Base-by-base conservation (phyloP, 148 eudicot genomes). In the Rhododendron simsii region DNA sequence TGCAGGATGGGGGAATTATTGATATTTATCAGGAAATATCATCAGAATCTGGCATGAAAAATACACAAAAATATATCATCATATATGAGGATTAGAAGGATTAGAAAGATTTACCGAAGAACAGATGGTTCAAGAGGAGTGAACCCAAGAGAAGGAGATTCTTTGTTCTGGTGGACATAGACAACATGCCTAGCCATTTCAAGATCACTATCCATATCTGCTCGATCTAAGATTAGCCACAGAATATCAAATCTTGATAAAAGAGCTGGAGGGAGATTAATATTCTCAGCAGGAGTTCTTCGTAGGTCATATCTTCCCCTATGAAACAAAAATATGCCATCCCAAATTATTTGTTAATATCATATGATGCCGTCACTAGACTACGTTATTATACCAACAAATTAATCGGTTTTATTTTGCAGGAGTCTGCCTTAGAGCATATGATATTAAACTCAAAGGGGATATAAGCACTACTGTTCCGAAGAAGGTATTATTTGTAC, bases 301-400 rank as follows among this genome's bases (percentile, higher is more conserved):
- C 99, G 91, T 69, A 98, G 90, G 89, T 98, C 99, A 87, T 98
- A 98, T 94, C 98, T 94, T 87, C 99, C 99, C 99, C 99, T 98
- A 88, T 84, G 92, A 88, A 65, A 90, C 79, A 71, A 89, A 82
- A 84, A 84, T 0, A 21, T 7, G 80, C 5, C 53, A 81, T 59
- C 81, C 33, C 63, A 86, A 51, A 78, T 10, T 41, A 67, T 73
- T 48, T 47, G 4, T 8, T 18, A 23, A 35, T 35, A 18, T 23
- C 50, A 5, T 74, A 86, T 8, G n/a, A 81, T 53, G 33, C 23
- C 51, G 23, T 5, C 1, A 1, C 35, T n/a, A 53, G 23, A 57
- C 77, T 85, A 61, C 14, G 1, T 85, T n/a, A 44, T 12, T 28
- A 3, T 18, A 85, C 57, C 13, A 59, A n/a, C 15, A 57, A 84